Conservation (phyloP, 768 basidiomycete species). For the Boletus barrowsii region DNA sequence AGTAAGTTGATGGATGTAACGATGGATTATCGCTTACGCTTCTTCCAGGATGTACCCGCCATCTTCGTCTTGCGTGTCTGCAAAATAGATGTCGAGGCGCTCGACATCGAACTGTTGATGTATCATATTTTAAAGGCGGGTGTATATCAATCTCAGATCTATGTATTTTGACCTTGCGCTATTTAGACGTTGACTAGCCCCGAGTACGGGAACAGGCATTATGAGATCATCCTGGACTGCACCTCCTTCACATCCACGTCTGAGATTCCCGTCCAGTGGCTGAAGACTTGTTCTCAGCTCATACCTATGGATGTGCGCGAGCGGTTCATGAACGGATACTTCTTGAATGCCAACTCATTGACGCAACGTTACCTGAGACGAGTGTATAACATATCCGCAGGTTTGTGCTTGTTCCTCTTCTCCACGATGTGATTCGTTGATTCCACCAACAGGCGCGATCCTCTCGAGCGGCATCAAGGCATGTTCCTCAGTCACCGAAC, state of each 20-base stretch:
- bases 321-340: slow-evolving; percentile 58
- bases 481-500: slow-evolving; percentile 61
- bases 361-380: slow-evolving; percentile 74
- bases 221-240: slow-evolving; percentile 79
- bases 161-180: neutral
- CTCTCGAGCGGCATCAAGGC: slow-evolving; percentile 53
- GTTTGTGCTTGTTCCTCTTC: slow-evolving; percentile 27
- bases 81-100: slow-evolving; percentile 71
- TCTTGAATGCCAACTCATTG: slow-evolving; percentile 70
- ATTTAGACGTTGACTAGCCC: slow-evolving; percentile 51
- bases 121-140: slow-evolving; percentile 74
- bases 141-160: neutral
- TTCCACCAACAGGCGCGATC: slow-evolving; percentile 40
- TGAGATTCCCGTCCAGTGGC: slow-evolving; percentile 78
- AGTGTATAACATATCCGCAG: slow-evolving; percentile 65
- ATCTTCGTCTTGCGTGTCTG: slow-evolving; percentile 65
- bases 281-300: slow-evolving; percentile 74
- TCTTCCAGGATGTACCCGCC: slow-evolving; percentile 38
- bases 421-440: slow-evolving; percentile 1
- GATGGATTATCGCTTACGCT: neutral
- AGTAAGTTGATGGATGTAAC: slow-evolving; percentile 33
- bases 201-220: slow-evolving; percentile 45
- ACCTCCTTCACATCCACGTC: slow-evolving; percentile 73
- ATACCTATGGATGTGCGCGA: slow-evolving; percentile 66
- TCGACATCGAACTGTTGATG: slow-evolving; percentile 76